Evolutionary conservation across 2,329 filamentous ascomycete species (phyloP), one percentile per base, ranked within the genome.

Genomic region (Penicillium fuscoglaucum): DNA sequence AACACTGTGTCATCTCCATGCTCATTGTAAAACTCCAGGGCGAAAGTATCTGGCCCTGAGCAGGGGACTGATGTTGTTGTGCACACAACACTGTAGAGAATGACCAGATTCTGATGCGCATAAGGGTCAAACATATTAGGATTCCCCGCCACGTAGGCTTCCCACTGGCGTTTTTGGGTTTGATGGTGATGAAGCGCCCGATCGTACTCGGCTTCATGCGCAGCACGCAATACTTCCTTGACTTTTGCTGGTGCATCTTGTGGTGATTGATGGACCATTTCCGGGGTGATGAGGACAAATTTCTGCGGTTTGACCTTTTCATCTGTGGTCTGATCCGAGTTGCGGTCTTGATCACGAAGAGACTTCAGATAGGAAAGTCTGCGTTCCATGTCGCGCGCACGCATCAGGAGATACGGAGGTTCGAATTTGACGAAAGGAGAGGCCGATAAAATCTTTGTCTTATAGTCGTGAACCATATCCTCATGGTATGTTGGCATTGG

Each of bases 381-480:
- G 52, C 90, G 84, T 75, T 99, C 95, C 70, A 97, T 90, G 72
- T 97, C 93, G 50, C 95, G 87, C 43, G 95, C 90, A 70, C 90
- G 91, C 83, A 95, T 96, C 39, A 99, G 82, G 26, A 98, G 84
- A 74, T 98, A 96, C 0, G 95, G 95, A 70, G 95, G 91, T 63
- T 90, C 89, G 70, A 98, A 99, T 69, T 91, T 93, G 64, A 99
- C 95, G 71, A 96, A 98, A 0, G 95, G 95, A 0, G 95, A 99
- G 1, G 92, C 91, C 1, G 96, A 99, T 6, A 99, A 79, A 45
- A 99, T 89, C 70, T 93, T 96, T 6, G 92, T 96, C 69, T 96
- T 87, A 69, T 96, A 92, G 68, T 96, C 93, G 57, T 91, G 88
- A 39, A 98, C 92, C 83, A 97, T 91, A 71, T 96, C 91, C 71